A percentile compares a stretch with the other conserved stretches of the same genome.
Evolutionary conservation across 257 asterid species (phyloP).

Genomic region (Nemophila menziesii): DNA sequence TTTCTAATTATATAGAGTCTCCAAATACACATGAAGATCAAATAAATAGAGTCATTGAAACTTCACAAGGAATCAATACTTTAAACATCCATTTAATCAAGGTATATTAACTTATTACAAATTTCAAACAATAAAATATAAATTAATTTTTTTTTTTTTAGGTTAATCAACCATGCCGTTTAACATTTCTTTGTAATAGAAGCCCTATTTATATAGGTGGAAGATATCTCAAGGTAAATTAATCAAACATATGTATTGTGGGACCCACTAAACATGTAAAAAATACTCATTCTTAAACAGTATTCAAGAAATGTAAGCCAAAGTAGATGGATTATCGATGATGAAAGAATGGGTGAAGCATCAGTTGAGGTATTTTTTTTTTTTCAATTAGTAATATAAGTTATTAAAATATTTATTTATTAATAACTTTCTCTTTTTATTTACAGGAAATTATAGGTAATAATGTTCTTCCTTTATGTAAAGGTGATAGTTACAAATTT

Average conservation of each 20-base stretch:
- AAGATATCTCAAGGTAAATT: slow-evolving; percentile 82
- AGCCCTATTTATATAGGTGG: slow-evolving; percentile 77
- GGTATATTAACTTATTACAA: slow-evolving; percentile 25
- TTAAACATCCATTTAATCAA: slow-evolving; percentile 30
- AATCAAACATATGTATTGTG: neutral
- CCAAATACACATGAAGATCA: slow-evolving; percentile 20
- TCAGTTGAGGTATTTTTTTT: slow-evolving; percentile 64
- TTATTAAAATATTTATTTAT: slow-evolving; percentile 1
- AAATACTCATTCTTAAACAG: slow-evolving; percentile 29
- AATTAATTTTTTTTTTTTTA: slow-evolving; percentile 17
- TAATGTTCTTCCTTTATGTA: slow-evolving; percentile 66
- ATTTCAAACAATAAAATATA: slow-evolving; percentile 1
- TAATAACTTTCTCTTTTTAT: slow-evolving; percentile 5
- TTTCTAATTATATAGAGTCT: slow-evolving; percentile 7
- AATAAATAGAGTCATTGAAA: slow-evolving; percentile 18
- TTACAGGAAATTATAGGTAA: slow-evolving; percentile 83
- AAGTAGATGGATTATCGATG: slow-evolving; percentile 89
- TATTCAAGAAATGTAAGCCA: slow-evolving; percentile 93
- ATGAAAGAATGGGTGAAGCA: slow-evolving; percentile 97
- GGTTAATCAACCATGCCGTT: slow-evolving; percentile 45
- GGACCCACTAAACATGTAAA: neutral
- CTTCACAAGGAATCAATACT: slow-evolving; percentile 17
- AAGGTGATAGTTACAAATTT: slow-evolving; percentile 78
- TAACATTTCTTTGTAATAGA: slow-evolving; percentile 46
- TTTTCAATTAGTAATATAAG: neutral